Evolutionary conservation across 371 early-diverging fungal species (phyloP).

Genomic region (Mortierella sp.): DNA sequence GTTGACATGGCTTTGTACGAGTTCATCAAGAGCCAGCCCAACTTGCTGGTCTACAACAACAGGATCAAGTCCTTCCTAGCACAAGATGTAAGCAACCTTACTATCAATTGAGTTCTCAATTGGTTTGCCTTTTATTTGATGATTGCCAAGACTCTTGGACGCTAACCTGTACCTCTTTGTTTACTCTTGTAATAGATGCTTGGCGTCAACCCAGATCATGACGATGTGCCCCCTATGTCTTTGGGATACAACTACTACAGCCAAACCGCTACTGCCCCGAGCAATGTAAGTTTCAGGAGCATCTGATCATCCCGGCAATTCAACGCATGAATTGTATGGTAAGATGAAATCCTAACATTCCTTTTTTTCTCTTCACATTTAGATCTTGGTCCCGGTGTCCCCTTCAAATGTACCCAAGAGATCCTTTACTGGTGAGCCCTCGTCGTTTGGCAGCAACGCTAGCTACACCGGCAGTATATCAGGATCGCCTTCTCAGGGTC

Average conservation of each 20-base stretch:
- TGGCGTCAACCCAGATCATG: slow-evolving; percentile 37
- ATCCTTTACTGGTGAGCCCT: slow-evolving; percentile 12
- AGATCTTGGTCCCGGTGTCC: slow-evolving; percentile 12
- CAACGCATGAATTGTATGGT: not conserved
- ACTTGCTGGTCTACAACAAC: slow-evolving; percentile 53
- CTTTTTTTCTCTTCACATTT: not conserved
- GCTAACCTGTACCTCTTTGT: not conserved
- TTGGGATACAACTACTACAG: slow-evolving; percentile 8
- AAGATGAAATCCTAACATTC: not conserved
- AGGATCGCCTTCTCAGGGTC: slow-evolving; percentile 26
- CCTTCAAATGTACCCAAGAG: slow-evolving; percentile 17
- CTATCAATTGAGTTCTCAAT: not conserved
- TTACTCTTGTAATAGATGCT: slow-evolving; percentile 29
- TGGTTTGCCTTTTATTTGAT: too few species aligned
- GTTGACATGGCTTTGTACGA: slow-evolving; percentile 47
- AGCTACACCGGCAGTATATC: slow-evolving; percentile 1
- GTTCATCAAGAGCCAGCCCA: slow-evolving; percentile 52
- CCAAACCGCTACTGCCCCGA: not conserved
- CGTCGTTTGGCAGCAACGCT: slow-evolving; percentile 8
- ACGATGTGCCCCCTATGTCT: slow-evolving; percentile 5
- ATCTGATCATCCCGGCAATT: not conserved
- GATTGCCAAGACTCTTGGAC: too few species aligned
- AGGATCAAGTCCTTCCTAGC: slow-evolving; percentile 55
- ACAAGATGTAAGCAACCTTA: slow-evolving; percentile 37
- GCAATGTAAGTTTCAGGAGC: slow-evolving; percentile 24